A percentile compares a stretch with the other conserved stretches of the same genome.
Conservation (phyloP, 805 yeast species). For the Yamadazyma akitaensis region DNA sequence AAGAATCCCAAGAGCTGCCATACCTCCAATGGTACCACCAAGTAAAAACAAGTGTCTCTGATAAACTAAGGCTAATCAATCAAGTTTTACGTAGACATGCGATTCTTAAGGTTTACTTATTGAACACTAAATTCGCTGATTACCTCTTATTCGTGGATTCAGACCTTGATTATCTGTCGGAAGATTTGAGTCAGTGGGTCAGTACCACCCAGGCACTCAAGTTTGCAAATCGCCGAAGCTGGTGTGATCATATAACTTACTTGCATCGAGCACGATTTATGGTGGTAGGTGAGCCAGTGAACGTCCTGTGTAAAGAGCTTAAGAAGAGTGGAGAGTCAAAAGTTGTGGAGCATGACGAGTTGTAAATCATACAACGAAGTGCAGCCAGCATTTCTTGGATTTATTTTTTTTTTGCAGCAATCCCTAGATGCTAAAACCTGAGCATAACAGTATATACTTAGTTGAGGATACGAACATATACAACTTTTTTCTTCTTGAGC, state of each 20-base stretch:
- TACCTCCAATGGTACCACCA: constrained; percentile 1
- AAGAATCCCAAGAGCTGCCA: neutral
- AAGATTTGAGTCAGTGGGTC: constrained; percentile 10
- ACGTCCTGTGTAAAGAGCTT: constrained; percentile 7
- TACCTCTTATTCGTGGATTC: constrained; percentile 9
- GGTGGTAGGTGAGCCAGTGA: constrained; percentile 7
- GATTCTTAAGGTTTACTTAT: constrained; percentile 2
- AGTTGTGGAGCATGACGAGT: neutral
- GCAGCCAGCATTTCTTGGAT: neutral
- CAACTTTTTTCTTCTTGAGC: neutral
- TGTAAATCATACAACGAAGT: neutral
- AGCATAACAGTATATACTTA: neutral
- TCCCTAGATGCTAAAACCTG: neutral
- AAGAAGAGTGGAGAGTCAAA: neutral
- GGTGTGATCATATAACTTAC: constrained; percentile 8
- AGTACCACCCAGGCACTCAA: constrained; percentile 6
- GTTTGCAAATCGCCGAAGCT: constrained; percentile 7
- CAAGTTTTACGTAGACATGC: constrained; percentile 4
- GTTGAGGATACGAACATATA: neutral
- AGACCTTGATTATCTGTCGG: neutral
- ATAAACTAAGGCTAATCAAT: constrained; percentile 1
- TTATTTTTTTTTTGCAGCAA: neutral
- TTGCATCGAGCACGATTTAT: constrained; percentile 8
- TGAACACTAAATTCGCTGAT: constrained; percentile 1
- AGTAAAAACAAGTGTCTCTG: neutral